A percentile compares a stretch with the other conserved stretches of the same genome.
These are phyloP conservation scores for Dictyostelium citrinum DNA, from an alignment of 78 protist species.

Conservation along the genomic window DNA sequence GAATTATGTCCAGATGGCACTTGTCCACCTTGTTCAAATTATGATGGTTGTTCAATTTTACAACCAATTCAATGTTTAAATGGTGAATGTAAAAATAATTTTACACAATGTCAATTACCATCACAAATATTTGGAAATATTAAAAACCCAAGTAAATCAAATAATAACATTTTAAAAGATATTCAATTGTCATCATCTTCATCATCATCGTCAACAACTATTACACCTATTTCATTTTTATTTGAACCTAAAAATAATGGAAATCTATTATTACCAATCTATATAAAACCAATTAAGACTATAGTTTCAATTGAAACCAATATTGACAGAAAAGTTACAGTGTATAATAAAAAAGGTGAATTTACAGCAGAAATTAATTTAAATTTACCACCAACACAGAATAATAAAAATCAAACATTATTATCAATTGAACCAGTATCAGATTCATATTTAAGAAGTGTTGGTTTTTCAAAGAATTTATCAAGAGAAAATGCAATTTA, in stretches of 20 bases:
- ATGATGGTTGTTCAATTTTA: neutral
- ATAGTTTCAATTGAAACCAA: neutral
- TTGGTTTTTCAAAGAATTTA: neutral
- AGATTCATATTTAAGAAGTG: neutral
- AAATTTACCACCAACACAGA: neutral
- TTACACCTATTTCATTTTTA: neutral
- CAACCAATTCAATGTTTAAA: slow-evolving; percentile 1
- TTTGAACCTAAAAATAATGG: neutral
- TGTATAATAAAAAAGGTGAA: neutral
- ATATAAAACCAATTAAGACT: slow-evolving; percentile 5
- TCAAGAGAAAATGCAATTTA: neutral
- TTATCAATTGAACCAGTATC: slow-evolving; percentile 6
- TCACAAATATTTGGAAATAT: neutral
- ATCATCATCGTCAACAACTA: no score
- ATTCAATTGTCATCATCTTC: no score
- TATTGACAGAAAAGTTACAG: neutral
- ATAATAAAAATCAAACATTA: neutral
- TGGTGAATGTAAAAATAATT: slow-evolving; percentile 25
- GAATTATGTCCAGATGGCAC: neutral
- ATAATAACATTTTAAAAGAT: no score
- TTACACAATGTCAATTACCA: neutral
- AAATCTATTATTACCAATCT: slow-evolving; percentile 2
- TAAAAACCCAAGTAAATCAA: no score
- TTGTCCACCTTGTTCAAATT: slow-evolving; percentile 27
- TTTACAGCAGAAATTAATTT: neutral